A percentile compares a stretch with the other conserved stretches of the same genome.
Conservation (phyloP, 2,329 filamentous ascomycete species). For the Coniosporium tulheliwenetii region DNA sequence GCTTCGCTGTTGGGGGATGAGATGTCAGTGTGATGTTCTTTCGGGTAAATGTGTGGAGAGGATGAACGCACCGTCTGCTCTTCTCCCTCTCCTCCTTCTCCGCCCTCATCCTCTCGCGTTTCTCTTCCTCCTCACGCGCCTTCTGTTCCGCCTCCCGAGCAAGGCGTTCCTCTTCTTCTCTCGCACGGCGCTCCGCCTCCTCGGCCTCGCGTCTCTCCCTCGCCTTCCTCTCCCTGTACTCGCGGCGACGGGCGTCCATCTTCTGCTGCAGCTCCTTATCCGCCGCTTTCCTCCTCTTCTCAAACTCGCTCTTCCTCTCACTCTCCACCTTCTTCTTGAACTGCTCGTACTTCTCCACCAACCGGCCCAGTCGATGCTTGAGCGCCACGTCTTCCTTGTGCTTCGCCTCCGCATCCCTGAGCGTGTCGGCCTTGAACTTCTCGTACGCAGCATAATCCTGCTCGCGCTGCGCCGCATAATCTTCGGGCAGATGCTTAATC, state of each 20-base stretch:
- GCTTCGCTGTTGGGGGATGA: conserved; percentile 31
- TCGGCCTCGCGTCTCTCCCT: conserved; percentile 74
- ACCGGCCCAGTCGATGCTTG: conserved; percentile 77
- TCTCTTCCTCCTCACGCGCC: conserved; percentile 63
- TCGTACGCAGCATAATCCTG: conserved; percentile 70
- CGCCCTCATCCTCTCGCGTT: conserved; percentile 56
- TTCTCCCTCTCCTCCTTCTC: conserved; percentile 47
- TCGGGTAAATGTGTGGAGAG: conserved; percentile 1
- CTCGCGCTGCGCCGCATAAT: conserved; percentile 73
- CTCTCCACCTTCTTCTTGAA: conserved; percentile 75
- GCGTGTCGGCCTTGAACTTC: conserved; percentile 57
- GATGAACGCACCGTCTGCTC: conserved; percentile 37
- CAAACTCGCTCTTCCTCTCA: conserved; percentile 85
- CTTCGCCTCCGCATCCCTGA: conserved; percentile 69
- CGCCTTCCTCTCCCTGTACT: conserved; percentile 67
- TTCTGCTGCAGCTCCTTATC: conserved; percentile 88
- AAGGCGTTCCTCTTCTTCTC: conserved; percentile 74
- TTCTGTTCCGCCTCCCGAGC: conserved; percentile 76
- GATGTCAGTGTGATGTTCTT: conserved; percentile 15
- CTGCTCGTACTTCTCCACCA: conserved; percentile 69
- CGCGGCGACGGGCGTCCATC: conserved; percentile 75
- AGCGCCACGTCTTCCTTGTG: conserved; percentile 85
- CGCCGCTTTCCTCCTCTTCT: conserved; percentile 80
- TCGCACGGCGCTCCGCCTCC: conserved; percentile 61
- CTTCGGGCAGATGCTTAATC: conserved; percentile 72